Conservation (phyloP, 192 early-diverging fungal species). For the Lunasporangiospora selenospora region DNA sequence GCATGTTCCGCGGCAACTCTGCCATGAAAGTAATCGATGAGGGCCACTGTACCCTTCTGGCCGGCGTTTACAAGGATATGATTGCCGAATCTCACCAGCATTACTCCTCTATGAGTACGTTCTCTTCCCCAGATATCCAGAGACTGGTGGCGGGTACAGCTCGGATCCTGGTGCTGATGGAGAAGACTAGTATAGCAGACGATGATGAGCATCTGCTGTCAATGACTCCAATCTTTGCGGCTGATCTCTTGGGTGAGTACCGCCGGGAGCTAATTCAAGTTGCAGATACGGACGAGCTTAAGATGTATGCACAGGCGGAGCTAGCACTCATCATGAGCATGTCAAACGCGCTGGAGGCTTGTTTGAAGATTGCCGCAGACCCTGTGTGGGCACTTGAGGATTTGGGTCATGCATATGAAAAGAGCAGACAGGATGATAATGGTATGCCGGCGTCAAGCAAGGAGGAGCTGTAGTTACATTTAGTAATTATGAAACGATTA, state of each 20-base stretch:
- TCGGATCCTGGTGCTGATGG: constrained; percentile 3
- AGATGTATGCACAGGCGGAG: not conserved
- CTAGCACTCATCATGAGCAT: constrained; percentile 1
- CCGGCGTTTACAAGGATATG: too few species aligned
- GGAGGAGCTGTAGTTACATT: too few species aligned
- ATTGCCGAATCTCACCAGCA: too few species aligned
- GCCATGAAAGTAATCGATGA: too few species aligned
- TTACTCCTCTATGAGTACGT: too few species aligned
- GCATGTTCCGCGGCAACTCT: too few species aligned
- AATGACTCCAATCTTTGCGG: constrained; percentile 8
- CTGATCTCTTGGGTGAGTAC: constrained; percentile 2
- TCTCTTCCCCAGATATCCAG: too few species aligned
- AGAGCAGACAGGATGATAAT: too few species aligned
- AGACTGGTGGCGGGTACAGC: not conserved
- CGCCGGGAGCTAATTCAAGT: constrained; percentile 1
- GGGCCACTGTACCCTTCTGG: too few species aligned
- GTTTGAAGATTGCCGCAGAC: constrained; percentile 11
- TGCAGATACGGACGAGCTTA: not conserved
- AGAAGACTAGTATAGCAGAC: not conserved
- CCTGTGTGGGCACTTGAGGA: constrained; percentile 3
- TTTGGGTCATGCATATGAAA: too few species aligned
- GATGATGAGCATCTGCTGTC: not conserved
- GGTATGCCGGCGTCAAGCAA: too few species aligned
- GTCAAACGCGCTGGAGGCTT: constrained; percentile 23
- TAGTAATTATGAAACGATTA: too few species aligned